A percentile compares a stretch with the other conserved stretches of the same genome.
These are phyloP conservation scores for Metarhizium humberi DNA, from an alignment of 2,329 filamentous ascomycete genomes.

Conservation along the genomic window DNA sequence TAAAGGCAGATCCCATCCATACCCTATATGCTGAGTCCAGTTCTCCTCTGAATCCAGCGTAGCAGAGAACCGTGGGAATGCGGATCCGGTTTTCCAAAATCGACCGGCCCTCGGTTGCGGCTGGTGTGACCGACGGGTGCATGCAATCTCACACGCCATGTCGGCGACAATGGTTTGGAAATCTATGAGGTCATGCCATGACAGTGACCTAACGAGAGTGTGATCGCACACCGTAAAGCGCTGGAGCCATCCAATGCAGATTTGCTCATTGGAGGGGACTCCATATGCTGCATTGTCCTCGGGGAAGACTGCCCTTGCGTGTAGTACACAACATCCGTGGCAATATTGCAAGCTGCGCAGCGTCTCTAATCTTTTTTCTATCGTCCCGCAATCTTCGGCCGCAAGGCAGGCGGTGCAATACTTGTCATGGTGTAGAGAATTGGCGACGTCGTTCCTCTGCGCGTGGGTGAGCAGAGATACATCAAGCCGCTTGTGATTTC, in stretches of 20 bases:
- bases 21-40: not conserved
- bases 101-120: not conserved
- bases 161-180: not conserved
- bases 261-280: not conserved
- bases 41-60: not conserved
- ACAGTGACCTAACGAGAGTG: not conserved
- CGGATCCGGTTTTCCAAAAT: not conserved
- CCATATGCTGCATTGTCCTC: not conserved
- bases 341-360: not conserved
- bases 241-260: conserved; percentile 1
- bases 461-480: not conserved
- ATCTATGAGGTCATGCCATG: not conserved
- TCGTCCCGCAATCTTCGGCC: not conserved
- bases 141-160: not conserved
- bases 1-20: not conserved
- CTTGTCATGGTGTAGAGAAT: not conserved
- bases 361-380: not conserved
- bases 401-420: not conserved
- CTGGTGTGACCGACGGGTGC: not conserved
- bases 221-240: not conserved
- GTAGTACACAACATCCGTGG: not conserved
- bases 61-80: not conserved
- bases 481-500: not conserved
- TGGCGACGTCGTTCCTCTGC: not conserved
- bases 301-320: not conserved